Percentiles rank a stretch among this genome's conserved stretches.
phyloP scores from a whole-genome alignment of 1,139 yeast species.

The Hansenula lynferdii region DNA sequence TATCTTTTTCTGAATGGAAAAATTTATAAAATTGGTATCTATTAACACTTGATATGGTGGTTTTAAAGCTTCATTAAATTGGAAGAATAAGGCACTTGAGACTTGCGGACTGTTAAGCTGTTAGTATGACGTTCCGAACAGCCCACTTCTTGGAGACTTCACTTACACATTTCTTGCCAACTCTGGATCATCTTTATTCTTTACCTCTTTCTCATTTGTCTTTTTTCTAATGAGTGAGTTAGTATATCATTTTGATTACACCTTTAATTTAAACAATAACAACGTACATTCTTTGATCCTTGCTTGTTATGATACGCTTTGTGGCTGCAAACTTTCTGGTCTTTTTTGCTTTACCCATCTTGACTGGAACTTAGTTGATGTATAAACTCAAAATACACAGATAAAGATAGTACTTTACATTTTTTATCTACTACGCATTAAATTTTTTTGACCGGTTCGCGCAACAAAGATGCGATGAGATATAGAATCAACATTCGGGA shows the following conservation, averaged over 20 bases:
- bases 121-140: neutral
- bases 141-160: no score
- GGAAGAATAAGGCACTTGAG: slow-evolving; percentile 92
- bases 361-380: neutral
- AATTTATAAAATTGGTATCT: slow-evolving; percentile 95
- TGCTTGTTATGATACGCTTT: slow-evolving; percentile 71
- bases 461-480: neutral
- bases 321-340: slow-evolving; percentile 95
- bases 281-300: slow-evolving; percentile 58
- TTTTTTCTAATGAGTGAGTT: slow-evolving; percentile 26
- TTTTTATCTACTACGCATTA: neutral
- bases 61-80: slow-evolving; percentile 86
- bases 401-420: neutral
- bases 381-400: no score
- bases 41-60: slow-evolving; percentile 96
- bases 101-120: slow-evolving; percentile 65
- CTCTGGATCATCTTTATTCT: slow-evolving; percentile 62
- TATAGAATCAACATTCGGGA: no score
- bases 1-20: slow-evolving; percentile 90
- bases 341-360: slow-evolving; percentile 95
- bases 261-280: neutral
- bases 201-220: slow-evolving; percentile 29
- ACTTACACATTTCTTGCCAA: slow-evolving; percentile 60
- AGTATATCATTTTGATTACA: neutral
- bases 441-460: neutral